Evolutionary conservation across 2,329 filamentous ascomycete genomes (phyloP).

Genomic region (Paraconiothyrium brasiliense): DNA sequence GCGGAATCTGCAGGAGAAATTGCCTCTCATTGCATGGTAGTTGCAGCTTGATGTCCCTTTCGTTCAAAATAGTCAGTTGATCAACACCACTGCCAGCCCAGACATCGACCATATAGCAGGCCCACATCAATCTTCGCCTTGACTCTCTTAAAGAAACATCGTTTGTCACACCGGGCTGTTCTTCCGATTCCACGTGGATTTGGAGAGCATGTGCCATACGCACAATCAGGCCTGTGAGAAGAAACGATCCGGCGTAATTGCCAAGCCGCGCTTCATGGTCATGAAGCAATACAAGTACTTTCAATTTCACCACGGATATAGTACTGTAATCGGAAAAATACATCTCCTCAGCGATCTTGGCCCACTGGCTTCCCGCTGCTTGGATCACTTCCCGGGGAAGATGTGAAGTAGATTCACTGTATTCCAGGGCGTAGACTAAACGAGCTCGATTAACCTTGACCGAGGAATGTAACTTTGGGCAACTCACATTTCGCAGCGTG

Average conservation of each 20-base stretch:
- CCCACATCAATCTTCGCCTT: conserved; percentile 46
- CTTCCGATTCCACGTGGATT: conserved; percentile 43
- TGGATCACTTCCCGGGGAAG: conserved; percentile 42
- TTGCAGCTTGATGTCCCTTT: conserved; percentile 45
- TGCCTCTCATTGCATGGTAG: conserved; percentile 46
- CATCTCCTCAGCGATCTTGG: conserved; percentile 43
- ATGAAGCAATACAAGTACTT: conserved; percentile 42
- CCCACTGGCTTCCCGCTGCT: conserved; percentile 44
- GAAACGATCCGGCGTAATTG: conserved; percentile 44
- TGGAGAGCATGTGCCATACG: conserved; percentile 46
- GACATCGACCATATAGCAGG: conserved; percentile 47
- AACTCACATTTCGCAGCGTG: conserved; percentile 12
- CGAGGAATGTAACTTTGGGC: background rate
- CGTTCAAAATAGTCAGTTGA: conserved; percentile 44
- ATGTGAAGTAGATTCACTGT: conserved; percentile 37
- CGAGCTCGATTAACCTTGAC: conserved; percentile 19
- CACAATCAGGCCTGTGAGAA: conserved; percentile 43
- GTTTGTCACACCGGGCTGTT: conserved; percentile 36
- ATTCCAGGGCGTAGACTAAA: conserved; percentile 43
- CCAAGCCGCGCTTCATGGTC: conserved; percentile 44
- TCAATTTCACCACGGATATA: conserved; percentile 43
- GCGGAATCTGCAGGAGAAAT: conserved; percentile 42
- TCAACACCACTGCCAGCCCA: conserved; percentile 47
- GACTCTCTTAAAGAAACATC: conserved; percentile 42
- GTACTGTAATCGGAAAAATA: conserved; percentile 47